A percentile compares a stretch with the other conserved stretches of the same genome.
Conservation (phyloP, 768 basidiomycete species). For the Clavaria fumosa region DNA sequence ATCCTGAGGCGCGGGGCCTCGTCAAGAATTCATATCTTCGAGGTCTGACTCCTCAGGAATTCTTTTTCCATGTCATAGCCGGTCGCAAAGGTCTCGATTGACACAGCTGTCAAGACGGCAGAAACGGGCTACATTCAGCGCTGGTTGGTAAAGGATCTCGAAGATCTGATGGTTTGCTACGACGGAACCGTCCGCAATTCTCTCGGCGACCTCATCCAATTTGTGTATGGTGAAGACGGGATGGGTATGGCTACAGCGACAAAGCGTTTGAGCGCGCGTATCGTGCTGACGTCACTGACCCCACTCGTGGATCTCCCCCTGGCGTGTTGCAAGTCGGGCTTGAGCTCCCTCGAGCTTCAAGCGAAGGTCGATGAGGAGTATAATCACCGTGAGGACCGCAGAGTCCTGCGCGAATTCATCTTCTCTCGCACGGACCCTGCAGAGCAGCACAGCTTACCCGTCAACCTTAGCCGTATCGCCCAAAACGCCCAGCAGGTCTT, state of each 20-base stretch:
- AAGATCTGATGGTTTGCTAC: conserved; percentile 95
- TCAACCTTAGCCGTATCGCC: conserved; percentile 89
- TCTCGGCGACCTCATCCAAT: conserved; percentile 89
- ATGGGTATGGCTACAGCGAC: conserved; percentile 93
- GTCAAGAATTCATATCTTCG: conserved; percentile 98
- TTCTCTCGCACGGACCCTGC: conserved; percentile 65
- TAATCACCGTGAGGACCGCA: conserved; percentile 62
- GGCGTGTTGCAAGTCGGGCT: conserved; percentile 78
- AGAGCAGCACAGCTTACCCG: conserved; percentile 75
- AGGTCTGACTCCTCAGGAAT: conserved; percentile 93
- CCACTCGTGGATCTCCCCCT: conserved; percentile 60
- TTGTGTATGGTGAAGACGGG: conserved; percentile 95
- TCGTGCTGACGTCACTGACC: conserved; percentile 88
- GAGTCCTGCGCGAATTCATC: conserved; percentile 62
- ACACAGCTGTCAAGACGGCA: conserved; percentile 98
- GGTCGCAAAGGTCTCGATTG: conserved; percentile 97
- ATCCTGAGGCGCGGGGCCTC: conserved; percentile 93
- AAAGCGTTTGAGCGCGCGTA: conserved; percentile 81
- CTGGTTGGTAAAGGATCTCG: conserved; percentile 92
- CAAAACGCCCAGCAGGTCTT: conserved; percentile 95
- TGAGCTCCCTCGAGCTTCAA: conserved; percentile 75
- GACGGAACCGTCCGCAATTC: conserved; percentile 98
- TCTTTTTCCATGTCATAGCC: conserved; percentile 99
- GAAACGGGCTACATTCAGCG: conserved; percentile 99
- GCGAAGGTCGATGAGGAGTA: conserved; percentile 60